A percentile compares a stretch with the other conserved stretches of the same genome.
Conservation (phyloP, 1,139 yeast species). For the Geotrichum klebahnii region DNA sequence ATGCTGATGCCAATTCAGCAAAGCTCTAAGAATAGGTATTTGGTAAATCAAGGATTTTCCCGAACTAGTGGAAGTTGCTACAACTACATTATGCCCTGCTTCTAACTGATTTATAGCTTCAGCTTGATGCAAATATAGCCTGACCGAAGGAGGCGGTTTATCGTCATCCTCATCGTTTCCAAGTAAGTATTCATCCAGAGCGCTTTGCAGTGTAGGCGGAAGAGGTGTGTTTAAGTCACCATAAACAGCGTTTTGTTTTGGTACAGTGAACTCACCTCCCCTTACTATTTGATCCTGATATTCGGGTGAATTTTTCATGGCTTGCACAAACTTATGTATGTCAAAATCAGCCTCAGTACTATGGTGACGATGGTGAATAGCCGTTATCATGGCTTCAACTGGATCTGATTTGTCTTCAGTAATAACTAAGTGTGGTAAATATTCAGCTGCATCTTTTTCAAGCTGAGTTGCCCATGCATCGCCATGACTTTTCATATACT, state of each 20-base stretch:
- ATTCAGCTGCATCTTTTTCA: conserved; percentile 35
- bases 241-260: conserved; percentile 47
- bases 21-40: conserved; percentile 62
- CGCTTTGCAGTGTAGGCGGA: conserved; percentile 47
- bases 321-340: conserved; percentile 47
- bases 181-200: conserved; percentile 46
- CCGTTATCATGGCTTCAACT: conserved; percentile 24
- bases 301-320: conserved; percentile 39
- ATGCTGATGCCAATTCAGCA: conserved; percentile 34
- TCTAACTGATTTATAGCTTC: conserved; percentile 61
- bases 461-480: conserved; percentile 43
- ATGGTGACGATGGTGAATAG: conserved; percentile 8
- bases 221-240: conserved; percentile 43
- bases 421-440: conserved; percentile 44
- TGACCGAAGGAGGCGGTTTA: conserved; percentile 27
- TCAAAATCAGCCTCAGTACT: conserved; percentile 30
- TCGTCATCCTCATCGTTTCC: conserved; percentile 35
- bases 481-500: conserved; percentile 39
- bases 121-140: conserved; percentile 76
- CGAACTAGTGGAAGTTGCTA: conserved; percentile 90
- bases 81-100: conserved; percentile 61
- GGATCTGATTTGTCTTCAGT: conserved; percentile 24
- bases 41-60: conserved; percentile 93
- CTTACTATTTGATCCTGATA: conserved; percentile 61
- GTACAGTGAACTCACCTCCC: conserved; percentile 43